These are phyloP conservation scores for Vitis hybrid DNA, from an alignment of 177 flowering plant species.

Conservation along the genomic window DNA sequence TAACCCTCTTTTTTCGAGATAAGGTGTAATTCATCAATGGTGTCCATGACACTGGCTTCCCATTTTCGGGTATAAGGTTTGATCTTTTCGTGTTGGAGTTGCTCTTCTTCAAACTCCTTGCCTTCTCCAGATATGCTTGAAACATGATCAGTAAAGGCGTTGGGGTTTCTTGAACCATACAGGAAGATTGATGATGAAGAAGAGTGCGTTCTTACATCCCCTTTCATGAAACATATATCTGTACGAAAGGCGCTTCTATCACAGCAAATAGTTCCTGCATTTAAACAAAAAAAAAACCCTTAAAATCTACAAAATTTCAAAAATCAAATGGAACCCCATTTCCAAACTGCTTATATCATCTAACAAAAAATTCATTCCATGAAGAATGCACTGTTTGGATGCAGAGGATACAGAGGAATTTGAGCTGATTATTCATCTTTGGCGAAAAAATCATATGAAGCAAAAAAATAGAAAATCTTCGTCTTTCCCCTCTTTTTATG, in stretches of 20 bases:
- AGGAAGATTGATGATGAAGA: slow-evolving; percentile 60
- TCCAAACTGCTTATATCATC: background rate
- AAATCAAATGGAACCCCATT: slow-evolving; percentile 2
- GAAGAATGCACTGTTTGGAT: too few relatives aligned
- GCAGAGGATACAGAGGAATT: too few relatives aligned
- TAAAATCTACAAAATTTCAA: background rate
- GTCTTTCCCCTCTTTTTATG: background rate
- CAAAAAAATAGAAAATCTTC: background rate
- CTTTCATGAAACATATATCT: slow-evolving; percentile 76
- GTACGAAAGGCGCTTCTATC: slow-evolving; percentile 65
- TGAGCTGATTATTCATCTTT: too few relatives aligned
- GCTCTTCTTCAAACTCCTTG: slow-evolving; percentile 19
- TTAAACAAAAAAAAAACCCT: background rate
- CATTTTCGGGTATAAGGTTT: slow-evolving; percentile 79
- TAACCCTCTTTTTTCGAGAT: slow-evolving; percentile 21
- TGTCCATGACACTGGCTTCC: slow-evolving; percentile 65
- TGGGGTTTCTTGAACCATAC: slow-evolving; percentile 32
- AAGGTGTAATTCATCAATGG: slow-evolving; percentile 59
- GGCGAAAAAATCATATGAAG: background rate
- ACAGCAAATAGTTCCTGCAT: slow-evolving; percentile 70
- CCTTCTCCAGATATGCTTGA: background rate
- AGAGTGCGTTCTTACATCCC: slow-evolving; percentile 73
- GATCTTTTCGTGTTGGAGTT: slow-evolving; percentile 52
- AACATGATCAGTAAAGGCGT: background rate
- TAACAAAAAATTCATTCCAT: background rate